A percentile compares a stretch with the other conserved stretches of the same genome.
Evolutionary conservation across 176 grass and related monocot genomes (phyloP).

Genomic region (Sorghum bicolor): Sorghum_bicolor_NCBIv3 NC_012874.2:2260001-2260500

Average conservation of each 20-base stretch:
- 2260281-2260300: background rate
- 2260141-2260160: constrained; percentile 43
- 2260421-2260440: background rate
- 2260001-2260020: too few relatives aligned
- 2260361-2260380: background rate
- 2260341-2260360: background rate
- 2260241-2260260: background rate
- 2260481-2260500: too few relatives aligned
- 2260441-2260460: background rate
- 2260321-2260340: background rate
- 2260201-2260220: background rate
- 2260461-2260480: too few relatives aligned
- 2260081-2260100: constrained; percentile 52
- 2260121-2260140: constrained; percentile 20
- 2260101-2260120: constrained; percentile 47
- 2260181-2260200: background rate
- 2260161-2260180: background rate
- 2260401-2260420: too few relatives aligned
- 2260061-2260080: background rate
- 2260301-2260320: background rate
- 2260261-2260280: background rate
- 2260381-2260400: background rate
- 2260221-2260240: background rate
- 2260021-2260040: background rate
- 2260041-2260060: background rate